A percentile compares a stretch with the other conserved stretches of the same genome.
These are phyloP conservation scores for Cyphellophora attinorum DNA, from an alignment of 2,329 filamentous ascomycete genomes.

Conservation along the genomic window DNA sequence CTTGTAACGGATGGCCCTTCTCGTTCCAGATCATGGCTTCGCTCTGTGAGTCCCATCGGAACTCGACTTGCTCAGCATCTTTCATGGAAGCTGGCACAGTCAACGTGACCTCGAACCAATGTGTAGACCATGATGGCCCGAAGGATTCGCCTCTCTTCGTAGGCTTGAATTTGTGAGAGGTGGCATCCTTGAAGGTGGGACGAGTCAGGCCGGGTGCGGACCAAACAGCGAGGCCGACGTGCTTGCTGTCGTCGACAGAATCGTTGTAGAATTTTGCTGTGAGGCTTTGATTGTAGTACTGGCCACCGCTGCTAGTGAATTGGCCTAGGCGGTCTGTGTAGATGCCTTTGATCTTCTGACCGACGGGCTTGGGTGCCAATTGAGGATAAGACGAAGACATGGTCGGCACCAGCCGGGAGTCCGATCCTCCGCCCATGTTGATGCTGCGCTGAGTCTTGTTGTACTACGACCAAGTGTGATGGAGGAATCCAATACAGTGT, in stretches of 20 bases:
- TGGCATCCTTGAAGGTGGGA: conserved; percentile 79
- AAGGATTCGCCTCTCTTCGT: conserved; percentile 70
- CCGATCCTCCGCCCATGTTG: conserved; percentile 17
- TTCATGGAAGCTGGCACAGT: conserved; percentile 64
- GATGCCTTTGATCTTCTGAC: conserved; percentile 74
- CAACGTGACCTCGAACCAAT: conserved; percentile 86
- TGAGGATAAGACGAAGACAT: conserved; percentile 35
- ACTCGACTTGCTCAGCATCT: conserved; percentile 75
- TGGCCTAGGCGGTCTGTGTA: conserved; percentile 74
- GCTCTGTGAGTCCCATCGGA: conserved; percentile 92
- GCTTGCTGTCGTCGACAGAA: conserved; percentile 55
- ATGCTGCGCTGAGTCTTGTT: too few relatives aligned
- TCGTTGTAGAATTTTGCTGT: conserved; percentile 67
- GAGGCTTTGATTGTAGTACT: conserved; percentile 68
- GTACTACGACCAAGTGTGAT: too few relatives aligned
- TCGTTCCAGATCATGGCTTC: conserved; percentile 93
- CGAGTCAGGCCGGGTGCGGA: conserved; percentile 68
- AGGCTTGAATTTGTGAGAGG: conserved; percentile 62
- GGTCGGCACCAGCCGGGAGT: conserved; percentile 9
- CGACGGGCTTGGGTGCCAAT: conserved; percentile 45
- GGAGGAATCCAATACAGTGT: too few relatives aligned
- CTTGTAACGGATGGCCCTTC: conserved; percentile 82
- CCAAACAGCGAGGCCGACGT: conserved; percentile 80
- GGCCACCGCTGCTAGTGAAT: conserved; percentile 71
- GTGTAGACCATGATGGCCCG: conserved; percentile 92